phyloP scores from a whole-genome alignment of 441 rosid species.

The Omphalea diandra region DNA sequence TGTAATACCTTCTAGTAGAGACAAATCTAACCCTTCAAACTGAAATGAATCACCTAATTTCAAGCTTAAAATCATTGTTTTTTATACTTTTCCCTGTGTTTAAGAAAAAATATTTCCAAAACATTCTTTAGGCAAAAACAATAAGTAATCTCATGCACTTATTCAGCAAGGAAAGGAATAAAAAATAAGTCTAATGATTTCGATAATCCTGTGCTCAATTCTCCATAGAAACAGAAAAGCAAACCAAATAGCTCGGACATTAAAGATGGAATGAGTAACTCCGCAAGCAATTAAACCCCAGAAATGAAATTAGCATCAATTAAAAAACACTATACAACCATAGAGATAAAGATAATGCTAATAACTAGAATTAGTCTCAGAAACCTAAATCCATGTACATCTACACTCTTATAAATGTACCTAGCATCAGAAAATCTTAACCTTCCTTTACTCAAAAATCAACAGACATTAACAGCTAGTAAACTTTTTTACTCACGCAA shows the following conservation, averaged over 20 bases:
- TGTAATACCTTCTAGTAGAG: not conserved
- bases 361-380: not conserved
- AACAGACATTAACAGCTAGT: not conserved
- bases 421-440: no score
- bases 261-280: not conserved
- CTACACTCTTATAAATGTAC: no score
- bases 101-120: not conserved
- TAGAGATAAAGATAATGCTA: not conserved
- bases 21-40: not conserved
- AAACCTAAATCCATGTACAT: conserved; percentile 13
- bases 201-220: conserved; percentile 7
- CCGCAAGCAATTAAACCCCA: not conserved
- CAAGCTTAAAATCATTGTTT: not conserved
- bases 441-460: no score
- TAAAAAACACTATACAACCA: conserved; percentile 7
- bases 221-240: not conserved
- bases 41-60: not conserved
- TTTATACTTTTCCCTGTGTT: no score
- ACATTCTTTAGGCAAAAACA: not conserved
- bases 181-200: not conserved
- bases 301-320: not conserved
- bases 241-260: not conserved
- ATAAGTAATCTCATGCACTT: not conserved
- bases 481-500: conserved; percentile 28
- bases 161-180: not conserved